Percentiles rank a stretch among this genome's conserved stretches.
These are phyloP conservation scores for Mycena latifolia DNA, from an alignment of 768 basidiomycete species.

Conservation along the genomic window DNA sequence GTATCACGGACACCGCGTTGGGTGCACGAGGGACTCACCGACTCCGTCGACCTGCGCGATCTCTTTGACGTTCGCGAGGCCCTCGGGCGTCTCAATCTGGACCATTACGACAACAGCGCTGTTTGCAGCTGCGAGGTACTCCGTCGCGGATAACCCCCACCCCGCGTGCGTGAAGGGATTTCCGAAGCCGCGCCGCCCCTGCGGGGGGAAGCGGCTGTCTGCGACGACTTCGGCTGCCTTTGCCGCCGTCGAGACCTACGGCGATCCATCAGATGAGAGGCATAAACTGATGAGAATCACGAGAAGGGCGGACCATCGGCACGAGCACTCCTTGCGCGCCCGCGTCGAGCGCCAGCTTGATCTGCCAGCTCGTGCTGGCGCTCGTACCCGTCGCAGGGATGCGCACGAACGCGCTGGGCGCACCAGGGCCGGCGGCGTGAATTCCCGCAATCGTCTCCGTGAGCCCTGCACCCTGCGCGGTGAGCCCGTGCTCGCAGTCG, in stretches of 20 bases:
- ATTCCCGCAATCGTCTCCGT: conserved; percentile 70
- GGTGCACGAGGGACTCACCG: conserved; percentile 49
- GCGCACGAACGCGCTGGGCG: conserved; percentile 68
- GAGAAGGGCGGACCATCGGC: conserved; percentile 65
- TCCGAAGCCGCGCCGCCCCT: conserved; percentile 74
- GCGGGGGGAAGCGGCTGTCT: conserved; percentile 73
- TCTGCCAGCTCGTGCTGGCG: conserved; percentile 73
- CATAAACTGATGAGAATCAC: too few relatives aligned
- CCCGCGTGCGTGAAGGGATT: conserved; percentile 70
- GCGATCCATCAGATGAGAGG: too few relatives aligned
- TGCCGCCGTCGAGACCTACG: conserved; percentile 69
- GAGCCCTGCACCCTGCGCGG: conserved; percentile 66
- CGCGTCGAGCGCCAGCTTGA: conserved; percentile 77
- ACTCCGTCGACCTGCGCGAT: conserved; percentile 75
- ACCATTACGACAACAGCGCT: conserved; percentile 67
- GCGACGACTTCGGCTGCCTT: conserved; percentile 69
- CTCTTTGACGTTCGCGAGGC: conserved; percentile 67
- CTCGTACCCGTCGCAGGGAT: conserved; percentile 74
- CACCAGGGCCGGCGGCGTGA: conserved; percentile 57
- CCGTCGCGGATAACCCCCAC: conserved; percentile 64
- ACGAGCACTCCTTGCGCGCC: conserved; percentile 75
- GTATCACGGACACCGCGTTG: not conserved
- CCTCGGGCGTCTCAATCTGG: conserved; percentile 77
- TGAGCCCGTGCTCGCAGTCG: conserved; percentile 78
- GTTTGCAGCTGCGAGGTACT: conserved; percentile 70